Evolutionary conservation across 257 asterid species (phyloP), one percentile per base, ranked within the genome.

Genomic region (Primulina tabacum): DNA sequence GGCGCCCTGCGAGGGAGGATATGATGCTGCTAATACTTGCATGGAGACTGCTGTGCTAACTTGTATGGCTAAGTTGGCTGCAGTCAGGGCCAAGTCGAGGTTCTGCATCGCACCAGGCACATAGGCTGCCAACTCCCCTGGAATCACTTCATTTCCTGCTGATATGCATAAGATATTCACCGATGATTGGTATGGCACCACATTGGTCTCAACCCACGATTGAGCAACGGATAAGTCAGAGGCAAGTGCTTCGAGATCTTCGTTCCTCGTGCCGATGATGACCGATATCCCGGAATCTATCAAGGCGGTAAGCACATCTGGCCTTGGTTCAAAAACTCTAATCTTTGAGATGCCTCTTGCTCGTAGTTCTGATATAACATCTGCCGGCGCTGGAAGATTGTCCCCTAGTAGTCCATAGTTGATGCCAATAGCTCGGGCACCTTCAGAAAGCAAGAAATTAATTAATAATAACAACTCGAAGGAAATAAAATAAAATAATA

Each of bases 1-100:
- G 0, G 7, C 4, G 0, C 80, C 84, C 3, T 10, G 26, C 0
- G 72, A 77, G 8, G 74, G 77, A 10, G 76, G 84, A 66, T 43
- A 43, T 43, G 53, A 43, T 11, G 53, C n/a, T 43, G 53, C 53
- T 43, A 43, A 12, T 12, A 43, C 53, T 11, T 14, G 2, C 53
- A 43, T 43, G 53, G 53, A 43, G 53, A 43, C 53, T 50, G 56
- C 56, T 16, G 56, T 50, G 20, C 56, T 50, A 16, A 50, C 55
- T 47, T 4, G 55, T 47, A 47, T 14, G 18, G 55, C 55, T 47
- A 47, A 47, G 55, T 47, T 47, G 55, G 55, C 55, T 47, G 55
- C 55, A 47, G n/a, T 14, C 55, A 47, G 18, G 55, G 55, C 55
- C 55, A 21, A 16, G 20, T 50, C 20, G 56, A 50, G 56, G 56